Evolutionary conservation across 768 basidiomycete genomes (phyloP).

Genomic region (Lactarius tabidus): DNA sequence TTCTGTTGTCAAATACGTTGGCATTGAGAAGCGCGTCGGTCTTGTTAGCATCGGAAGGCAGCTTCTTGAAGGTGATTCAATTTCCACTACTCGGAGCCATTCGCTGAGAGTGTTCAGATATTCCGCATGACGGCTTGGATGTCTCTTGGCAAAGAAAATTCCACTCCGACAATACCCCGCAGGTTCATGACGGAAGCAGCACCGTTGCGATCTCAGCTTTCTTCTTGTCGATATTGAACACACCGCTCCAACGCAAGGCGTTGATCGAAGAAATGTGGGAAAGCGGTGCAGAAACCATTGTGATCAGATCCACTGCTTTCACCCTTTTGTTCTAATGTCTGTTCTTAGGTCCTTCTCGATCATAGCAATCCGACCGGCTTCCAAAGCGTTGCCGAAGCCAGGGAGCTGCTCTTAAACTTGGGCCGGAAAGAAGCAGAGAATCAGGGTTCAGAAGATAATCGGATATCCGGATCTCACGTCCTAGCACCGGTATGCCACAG

Average conservation of each 20-base stretch:
- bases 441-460: conserved; percentile 35
- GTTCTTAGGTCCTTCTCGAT: conserved; percentile 74
- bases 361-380: conserved; percentile 76
- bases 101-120: conserved; percentile 36
- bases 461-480: conserved; percentile 66
- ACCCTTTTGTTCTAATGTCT: background rate
- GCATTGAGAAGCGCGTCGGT: conserved; percentile 74
- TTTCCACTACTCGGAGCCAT: conserved; percentile 6
- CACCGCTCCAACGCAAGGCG: conserved; percentile 54
- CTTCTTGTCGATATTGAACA: conserved; percentile 69
- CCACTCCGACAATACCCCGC: conserved; percentile 43
- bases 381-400: conserved; percentile 68
- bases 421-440: conserved; percentile 58
- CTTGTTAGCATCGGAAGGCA: conserved; percentile 63
- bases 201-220: conserved; percentile 83
- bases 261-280: conserved; percentile 87
- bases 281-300: conserved; percentile 81
- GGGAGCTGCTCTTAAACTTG: conserved; percentile 64
- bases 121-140: conserved; percentile 43
- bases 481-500: conserved; percentile 70
- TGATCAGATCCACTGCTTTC: conserved; percentile 32
- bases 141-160: conserved; percentile 57
- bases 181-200: conserved; percentile 41
- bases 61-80: conserved; percentile 49
- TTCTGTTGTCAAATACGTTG: conserved; percentile 58